These are phyloP conservation scores for Solanum sitiens DNA, from an alignment of 257 asterid genomes.

Conservation along the genomic window DNA sequence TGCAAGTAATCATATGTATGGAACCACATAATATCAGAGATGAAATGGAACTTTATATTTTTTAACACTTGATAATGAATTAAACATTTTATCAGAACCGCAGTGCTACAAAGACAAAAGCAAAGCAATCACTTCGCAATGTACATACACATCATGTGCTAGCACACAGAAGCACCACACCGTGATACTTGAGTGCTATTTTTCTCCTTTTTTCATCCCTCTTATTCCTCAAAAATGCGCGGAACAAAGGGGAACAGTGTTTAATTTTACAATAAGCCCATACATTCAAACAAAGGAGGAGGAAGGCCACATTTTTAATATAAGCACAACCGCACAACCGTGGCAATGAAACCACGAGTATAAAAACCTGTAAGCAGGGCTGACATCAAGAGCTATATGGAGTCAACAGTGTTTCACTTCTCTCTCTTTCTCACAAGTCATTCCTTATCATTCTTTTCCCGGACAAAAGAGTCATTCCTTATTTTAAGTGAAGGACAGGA, in stretches of 20 bases:
- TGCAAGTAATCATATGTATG: background rate
- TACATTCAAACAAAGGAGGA: background rate
- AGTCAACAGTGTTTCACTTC: background rate
- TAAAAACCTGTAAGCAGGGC: background rate
- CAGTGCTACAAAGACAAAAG: background rate
- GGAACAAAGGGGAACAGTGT: background rate
- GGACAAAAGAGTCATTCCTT: background rate
- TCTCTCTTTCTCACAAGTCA: background rate
- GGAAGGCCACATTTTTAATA: background rate
- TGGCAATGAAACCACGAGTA: background rate
- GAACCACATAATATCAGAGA: background rate
- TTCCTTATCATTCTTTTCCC: background rate
- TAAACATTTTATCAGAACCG: background rate
- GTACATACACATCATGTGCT: background rate
- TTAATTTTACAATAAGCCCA: background rate
- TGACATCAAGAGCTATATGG: background rate
- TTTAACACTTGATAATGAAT: background rate
- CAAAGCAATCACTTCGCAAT: background rate
- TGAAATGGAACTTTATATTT: background rate
- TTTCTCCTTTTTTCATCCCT: background rate
- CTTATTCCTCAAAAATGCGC: background rate
- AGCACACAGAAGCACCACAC: background rate
- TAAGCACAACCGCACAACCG: background rate
- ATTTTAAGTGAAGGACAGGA: background rate
- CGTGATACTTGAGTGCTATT: background rate